Conservation (phyloP, 2,329 filamentous ascomycete genomes). For the Cladosporium sp. region DNA sequence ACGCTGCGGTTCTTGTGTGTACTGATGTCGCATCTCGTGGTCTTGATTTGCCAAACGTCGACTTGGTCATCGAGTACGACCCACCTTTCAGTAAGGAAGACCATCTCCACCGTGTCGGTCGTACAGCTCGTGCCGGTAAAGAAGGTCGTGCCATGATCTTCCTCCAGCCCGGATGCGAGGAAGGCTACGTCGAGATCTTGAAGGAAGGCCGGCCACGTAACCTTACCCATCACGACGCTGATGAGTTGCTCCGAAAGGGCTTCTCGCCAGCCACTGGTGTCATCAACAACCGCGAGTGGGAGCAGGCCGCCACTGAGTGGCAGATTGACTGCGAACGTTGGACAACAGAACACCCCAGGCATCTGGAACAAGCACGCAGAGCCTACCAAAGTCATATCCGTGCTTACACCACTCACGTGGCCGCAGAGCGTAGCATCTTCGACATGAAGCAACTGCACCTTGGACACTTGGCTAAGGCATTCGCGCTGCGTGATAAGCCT, state of each 20-base stretch:
- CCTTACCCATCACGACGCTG: slow-evolving; percentile 53
- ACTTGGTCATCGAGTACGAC: slow-evolving; percentile 93
- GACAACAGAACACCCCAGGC: slow-evolving; percentile 59
- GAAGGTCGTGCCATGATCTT: slow-evolving; percentile 85
- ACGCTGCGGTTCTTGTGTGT: slow-evolving; percentile 79
- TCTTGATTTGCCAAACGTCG: slow-evolving; percentile 90
- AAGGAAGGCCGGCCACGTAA: slow-evolving; percentile 63
- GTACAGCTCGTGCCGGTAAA: slow-evolving; percentile 87
- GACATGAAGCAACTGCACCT: slow-evolving; percentile 88
- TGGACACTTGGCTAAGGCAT: slow-evolving; percentile 90
- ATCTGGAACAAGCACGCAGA: slow-evolving; percentile 75
- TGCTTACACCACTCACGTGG: slow-evolving; percentile 90
- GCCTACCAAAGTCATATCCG: slow-evolving; percentile 90
- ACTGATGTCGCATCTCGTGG: slow-evolving; percentile 95
- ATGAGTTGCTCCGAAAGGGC: slow-evolving; percentile 64
- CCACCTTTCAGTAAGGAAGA: slow-evolving; percentile 90
- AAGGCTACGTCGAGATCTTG: slow-evolving; percentile 79
- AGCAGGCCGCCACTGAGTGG: slow-evolving; percentile 62
- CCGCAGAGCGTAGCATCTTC: slow-evolving; percentile 79
- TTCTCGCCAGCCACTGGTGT: slow-evolving; percentile 44
- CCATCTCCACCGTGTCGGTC: slow-evolving; percentile 89
- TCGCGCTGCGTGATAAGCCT: slow-evolving; percentile 82
- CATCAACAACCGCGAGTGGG: slow-evolving; percentile 50
- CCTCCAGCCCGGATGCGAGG: slow-evolving; percentile 84
- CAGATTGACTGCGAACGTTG: slow-evolving; percentile 64